phyloP scores from a whole-genome alignment of 2,329 filamentous ascomycete genomes.

The Fusarium tricinctum region DNA sequence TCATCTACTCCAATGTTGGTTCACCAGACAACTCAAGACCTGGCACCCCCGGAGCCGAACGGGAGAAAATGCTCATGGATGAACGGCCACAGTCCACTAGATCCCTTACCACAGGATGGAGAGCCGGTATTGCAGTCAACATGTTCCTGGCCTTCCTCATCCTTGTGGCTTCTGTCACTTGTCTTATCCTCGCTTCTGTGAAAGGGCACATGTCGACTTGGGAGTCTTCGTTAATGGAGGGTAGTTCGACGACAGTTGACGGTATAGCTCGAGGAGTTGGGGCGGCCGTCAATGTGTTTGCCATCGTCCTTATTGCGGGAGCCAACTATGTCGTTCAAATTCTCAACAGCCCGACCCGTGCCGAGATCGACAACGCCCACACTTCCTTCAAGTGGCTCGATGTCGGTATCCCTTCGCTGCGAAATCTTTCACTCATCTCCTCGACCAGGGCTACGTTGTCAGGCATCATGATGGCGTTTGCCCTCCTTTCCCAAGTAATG shows the following conservation, averaged over 20 bases:
- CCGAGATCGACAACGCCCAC: slow-evolving; percentile 64
- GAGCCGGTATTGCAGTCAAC: slow-evolving; percentile 62
- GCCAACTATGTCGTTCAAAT: slow-evolving; percentile 69
- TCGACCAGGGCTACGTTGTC: slow-evolving; percentile 58
- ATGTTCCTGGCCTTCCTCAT: slow-evolving; percentile 57
- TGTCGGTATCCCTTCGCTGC: slow-evolving; percentile 66
- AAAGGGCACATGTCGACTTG: slow-evolving; percentile 53
- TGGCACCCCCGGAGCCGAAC: slow-evolving; percentile 43
- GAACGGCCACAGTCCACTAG: slow-evolving; percentile 45
- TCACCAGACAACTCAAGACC: slow-evolving; percentile 41
- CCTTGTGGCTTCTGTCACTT: slow-evolving; percentile 56
- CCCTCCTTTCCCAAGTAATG: slow-evolving; percentile 65
- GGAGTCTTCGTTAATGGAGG: slow-evolving; percentile 56
- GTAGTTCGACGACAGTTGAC: slow-evolving; percentile 56
- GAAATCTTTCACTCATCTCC: slow-evolving; percentile 63
- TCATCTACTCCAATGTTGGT: slow-evolving; percentile 19
- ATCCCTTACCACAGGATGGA: slow-evolving; percentile 60
- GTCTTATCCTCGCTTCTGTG: slow-evolving; percentile 56
- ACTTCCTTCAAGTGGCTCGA: slow-evolving; percentile 63
- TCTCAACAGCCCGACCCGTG: slow-evolving; percentile 66
- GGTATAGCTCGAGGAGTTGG: slow-evolving; percentile 60
- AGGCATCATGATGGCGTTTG: slow-evolving; percentile 57
- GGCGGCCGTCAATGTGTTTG: slow-evolving; percentile 60
- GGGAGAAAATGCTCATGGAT: slow-evolving; percentile 47
- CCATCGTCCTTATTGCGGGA: slow-evolving; percentile 60